These are phyloP conservation scores for Colletotrichum sp. DNA, from an alignment of 2,329 filamentous ascomycete species.

Conservation along the genomic window DNA sequence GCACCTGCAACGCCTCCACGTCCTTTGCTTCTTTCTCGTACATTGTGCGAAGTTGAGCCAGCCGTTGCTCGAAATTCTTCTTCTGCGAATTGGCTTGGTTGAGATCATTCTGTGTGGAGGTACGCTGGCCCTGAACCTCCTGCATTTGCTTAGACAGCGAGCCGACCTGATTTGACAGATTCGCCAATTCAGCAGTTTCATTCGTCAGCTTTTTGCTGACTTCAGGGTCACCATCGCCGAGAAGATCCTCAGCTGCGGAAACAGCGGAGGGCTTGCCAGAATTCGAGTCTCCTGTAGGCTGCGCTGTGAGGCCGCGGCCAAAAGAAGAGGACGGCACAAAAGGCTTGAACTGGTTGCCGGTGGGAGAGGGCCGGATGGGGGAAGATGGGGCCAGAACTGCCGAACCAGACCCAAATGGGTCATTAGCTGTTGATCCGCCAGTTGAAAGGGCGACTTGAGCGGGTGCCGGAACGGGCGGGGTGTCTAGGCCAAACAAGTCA, in stretches of 20 bases:
- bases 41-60: slow-evolving; percentile 83
- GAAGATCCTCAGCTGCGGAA: slow-evolving; percentile 75
- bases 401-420: slow-evolving; percentile 65
- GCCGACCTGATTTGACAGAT: slow-evolving; percentile 93
- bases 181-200: slow-evolving; percentile 91
- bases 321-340: slow-evolving; percentile 94
- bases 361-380: slow-evolving; percentile 52
- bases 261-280: slow-evolving; percentile 44
- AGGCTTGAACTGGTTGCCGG: slow-evolving; percentile 74
- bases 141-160: slow-evolving; percentile 93
- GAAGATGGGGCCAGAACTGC: slow-evolving; percentile 57
- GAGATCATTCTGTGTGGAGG: slow-evolving; percentile 79
- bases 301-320: slow-evolving; percentile 79
- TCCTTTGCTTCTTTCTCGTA: slow-evolving; percentile 95
- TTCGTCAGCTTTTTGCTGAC: slow-evolving; percentile 86
- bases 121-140: slow-evolving; percentile 84
- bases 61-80: slow-evolving; percentile 86
- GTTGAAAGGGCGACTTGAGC: slow-evolving; percentile 70
- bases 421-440: slow-evolving; percentile 70
- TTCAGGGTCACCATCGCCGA: slow-evolving; percentile 90
- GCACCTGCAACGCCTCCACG: slow-evolving; percentile 83
- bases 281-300: slow-evolving; percentile 71
- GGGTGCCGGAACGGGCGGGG: slow-evolving; percentile 50
- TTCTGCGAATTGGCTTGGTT: slow-evolving; percentile 85
- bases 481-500: slow-evolving; percentile 89